Evolutionary conservation across 257 asterid species (phyloP), one percentile per base, ranked within the genome.

Genomic region (Thymus quinquecostatus): DNA sequence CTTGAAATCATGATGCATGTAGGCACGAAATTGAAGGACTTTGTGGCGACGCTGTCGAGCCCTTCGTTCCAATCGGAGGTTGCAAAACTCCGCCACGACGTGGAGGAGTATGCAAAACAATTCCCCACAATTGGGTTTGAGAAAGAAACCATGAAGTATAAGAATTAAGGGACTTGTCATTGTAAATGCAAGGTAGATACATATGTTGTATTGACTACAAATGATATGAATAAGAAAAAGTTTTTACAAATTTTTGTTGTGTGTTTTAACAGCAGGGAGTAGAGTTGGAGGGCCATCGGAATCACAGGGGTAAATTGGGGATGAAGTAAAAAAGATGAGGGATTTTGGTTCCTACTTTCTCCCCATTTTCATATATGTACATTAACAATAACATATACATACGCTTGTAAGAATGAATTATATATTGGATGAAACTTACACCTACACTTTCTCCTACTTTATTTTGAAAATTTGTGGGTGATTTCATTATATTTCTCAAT

Each of bases 21-120:
- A 89, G 97, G 97, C 47, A 91, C 97, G 8, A 91, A 91, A 80
- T 72, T 91, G 88, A 91, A 89, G 86, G 97, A 91, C 90, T 91
- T 89, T 49, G 73, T 89, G 71, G 70, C 84, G 75, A 79, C 92
- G 13, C 60, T 89, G 75, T 77, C 88, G 2, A 57, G 48, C 57
- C 66, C 82, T 4, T 59, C 83, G 29, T 62, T 84, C 86, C 89
- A 91, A 68, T 82, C 95, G 1, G 96, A 87, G 85, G 72, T 83
- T 57, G 80, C 83, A 1, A 86, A 86, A 77, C 89, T 89, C 49
- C 90, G 90, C 58, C 81, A 71, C 21, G 89, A 80, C 0, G 90
- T 91, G 76, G 97, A 88, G 79, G 90, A 88, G 76, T 91, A 70
- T 11, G 96, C 94, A 0, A 88, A 91, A 80, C 97, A 87, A 79